phyloP scores from a whole-genome alignment of 345 rosid genomes.

The Iberis pinnata region DNA sequence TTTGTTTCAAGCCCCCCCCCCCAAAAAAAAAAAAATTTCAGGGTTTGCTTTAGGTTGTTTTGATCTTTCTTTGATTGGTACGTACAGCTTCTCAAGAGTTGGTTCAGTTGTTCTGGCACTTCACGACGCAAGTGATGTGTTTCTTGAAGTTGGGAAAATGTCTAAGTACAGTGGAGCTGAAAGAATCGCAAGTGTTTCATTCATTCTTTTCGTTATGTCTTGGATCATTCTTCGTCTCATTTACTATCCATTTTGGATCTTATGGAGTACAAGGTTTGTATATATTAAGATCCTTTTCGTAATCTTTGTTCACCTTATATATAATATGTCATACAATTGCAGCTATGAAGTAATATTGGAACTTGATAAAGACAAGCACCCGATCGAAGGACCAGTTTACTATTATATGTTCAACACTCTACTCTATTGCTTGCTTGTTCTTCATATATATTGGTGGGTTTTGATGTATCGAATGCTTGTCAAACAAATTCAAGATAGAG shows the following conservation, averaged over 20 bases:
- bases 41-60: conserved; percentile 1
- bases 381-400: conserved; percentile 39
- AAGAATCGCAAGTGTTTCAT: conserved; percentile 40
- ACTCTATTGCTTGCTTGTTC: conserved; percentile 54
- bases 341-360: conserved; percentile 62
- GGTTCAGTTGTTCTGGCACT: conserved; percentile 61
- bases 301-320: not conserved
- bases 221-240: conserved; percentile 56
- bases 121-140: conserved; percentile 69
- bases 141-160: conserved; percentile 77
- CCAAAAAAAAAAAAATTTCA: no score
- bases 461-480: conserved; percentile 56
- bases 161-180: conserved; percentile 75
- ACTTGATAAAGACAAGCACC: conserved; percentile 45
- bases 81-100: conserved; percentile 60
- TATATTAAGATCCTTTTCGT: not conserved
- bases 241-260: conserved; percentile 62
- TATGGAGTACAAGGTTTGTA: conserved; percentile 71
- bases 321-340: conserved; percentile 18
- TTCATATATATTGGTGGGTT: conserved; percentile 73
- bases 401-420: conserved; percentile 79
- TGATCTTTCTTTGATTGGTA: conserved; percentile 1
- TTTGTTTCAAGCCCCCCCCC: no score
- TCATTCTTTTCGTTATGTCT: conserved; percentile 43
- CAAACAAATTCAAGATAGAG: conserved; percentile 48